Evolutionary conservation across 495 filamentous ascomycete genomes (phyloP), one percentile per base, ranked within the genome.

Genomic region (Umbilicaria muhlenbergii): DNA sequence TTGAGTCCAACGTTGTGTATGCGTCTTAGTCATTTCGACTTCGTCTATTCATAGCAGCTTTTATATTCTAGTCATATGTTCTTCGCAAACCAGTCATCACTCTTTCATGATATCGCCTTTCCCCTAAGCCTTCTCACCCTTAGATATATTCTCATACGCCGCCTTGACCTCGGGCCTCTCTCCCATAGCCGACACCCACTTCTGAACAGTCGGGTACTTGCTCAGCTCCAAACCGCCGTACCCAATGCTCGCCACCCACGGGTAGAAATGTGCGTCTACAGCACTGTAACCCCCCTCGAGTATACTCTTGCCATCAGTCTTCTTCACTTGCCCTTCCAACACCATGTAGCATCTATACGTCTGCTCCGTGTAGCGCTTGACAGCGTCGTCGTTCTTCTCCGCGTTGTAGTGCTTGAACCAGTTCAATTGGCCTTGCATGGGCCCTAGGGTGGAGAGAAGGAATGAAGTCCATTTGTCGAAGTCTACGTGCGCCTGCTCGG

Each of bases 161-260:
- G 35, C 46, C 24, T 81, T 80, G 66, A 81, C 75, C 18, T 55
- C 60, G 58, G 83, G 78, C 51, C 83, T 55, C 40, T 72, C 63
- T 14, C 71, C 64, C 36, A 83, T 66, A 52, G 74, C 62, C 45
- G 71, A 68, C 32, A 67, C 64, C 51, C 82, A 65, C 32, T 76
- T 70, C 45, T 78, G 63, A 33, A 76, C 65, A 60, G 81, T 68
- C 40, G 62, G 60, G 40, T 70, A 65, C 8, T 59, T 54, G 17
- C 64, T 58, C 31, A 72, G 32, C 7, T 58, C 59, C 15, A 70
- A 50, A n/a, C 58, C 56, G 12, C 65, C 66, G 51, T 62, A 64
- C 0, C 48, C 39, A 45, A 61, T 49, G 43, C 59, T 49, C n/a
- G 55, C 46, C 7, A 69, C 54, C 64, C 67, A 72, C 6, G 63